Conservation (phyloP, 129 eudicot genomes). For the Lactuca sativa region DNA sequence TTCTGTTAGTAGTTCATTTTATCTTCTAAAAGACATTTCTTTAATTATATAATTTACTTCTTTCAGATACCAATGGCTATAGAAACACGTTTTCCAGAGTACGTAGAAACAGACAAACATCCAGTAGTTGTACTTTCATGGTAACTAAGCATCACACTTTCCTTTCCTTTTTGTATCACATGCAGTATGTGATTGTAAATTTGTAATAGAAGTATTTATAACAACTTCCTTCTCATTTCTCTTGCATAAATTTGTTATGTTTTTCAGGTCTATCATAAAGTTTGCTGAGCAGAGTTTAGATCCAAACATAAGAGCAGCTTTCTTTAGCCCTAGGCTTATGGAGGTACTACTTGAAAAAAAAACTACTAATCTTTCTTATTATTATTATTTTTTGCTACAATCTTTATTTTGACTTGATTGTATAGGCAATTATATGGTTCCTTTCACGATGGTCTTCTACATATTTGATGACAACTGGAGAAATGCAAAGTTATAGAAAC, state of each 20-base stretch:
- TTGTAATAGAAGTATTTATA: not conserved
- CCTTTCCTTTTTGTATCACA: constrained; percentile 15
- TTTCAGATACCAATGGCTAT: constrained; percentile 78
- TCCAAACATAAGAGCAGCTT: constrained; percentile 79
- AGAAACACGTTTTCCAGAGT: constrained; percentile 54
- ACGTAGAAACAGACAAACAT: constrained; percentile 69
- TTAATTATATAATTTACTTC: constrained; percentile 21
- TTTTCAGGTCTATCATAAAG: constrained; percentile 71
- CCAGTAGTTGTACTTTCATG: constrained; percentile 79
- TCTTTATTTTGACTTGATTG: constrained; percentile 17
- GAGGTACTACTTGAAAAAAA: constrained; percentile 52
- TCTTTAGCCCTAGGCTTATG: constrained; percentile 96
- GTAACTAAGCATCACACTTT: constrained; percentile 57
- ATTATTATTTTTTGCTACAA: constrained; percentile 16
- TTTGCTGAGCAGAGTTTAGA: constrained; percentile 87
- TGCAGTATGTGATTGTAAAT: constrained; percentile 2
- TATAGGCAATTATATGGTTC: constrained; percentile 91
- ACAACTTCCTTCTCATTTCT: not conserved
- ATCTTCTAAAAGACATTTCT: not conserved
- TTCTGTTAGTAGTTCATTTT: constrained; percentile 3
- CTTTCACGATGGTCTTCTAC: constrained; percentile 91
- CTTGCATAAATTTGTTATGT: constrained; percentile 7
- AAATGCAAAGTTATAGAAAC: constrained; percentile 38
- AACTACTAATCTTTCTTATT: constrained; percentile 2
- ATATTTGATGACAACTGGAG: constrained; percentile 64